phyloP scores from a whole-genome alignment of 2,329 filamentous ascomycete species.

The Neophaeococcomyces aloes region DNA sequence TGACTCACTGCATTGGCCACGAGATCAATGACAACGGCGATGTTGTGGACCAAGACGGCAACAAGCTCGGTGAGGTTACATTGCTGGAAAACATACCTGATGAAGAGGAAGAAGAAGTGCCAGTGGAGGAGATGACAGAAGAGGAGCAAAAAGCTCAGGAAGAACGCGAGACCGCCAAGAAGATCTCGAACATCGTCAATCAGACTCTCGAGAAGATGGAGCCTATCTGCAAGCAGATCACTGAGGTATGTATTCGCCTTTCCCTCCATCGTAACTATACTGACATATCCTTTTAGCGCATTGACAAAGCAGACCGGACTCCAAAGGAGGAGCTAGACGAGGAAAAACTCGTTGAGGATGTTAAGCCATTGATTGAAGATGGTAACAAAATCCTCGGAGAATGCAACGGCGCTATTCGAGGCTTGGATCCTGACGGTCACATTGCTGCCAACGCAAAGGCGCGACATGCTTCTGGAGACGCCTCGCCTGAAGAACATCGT shows the following conservation, averaged over 20 bases:
- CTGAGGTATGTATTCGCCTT: slow-evolving; percentile 47
- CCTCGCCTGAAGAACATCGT: slow-evolving; percentile 70
- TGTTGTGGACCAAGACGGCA: slow-evolving; percentile 49
- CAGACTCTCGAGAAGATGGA: slow-evolving; percentile 74
- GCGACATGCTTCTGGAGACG: slow-evolving; percentile 62
- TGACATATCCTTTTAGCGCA: slow-evolving; percentile 43
- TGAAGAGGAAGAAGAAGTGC: slow-evolving; percentile 34
- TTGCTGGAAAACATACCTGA: slow-evolving; percentile 49
- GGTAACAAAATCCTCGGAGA: slow-evolving; percentile 72
- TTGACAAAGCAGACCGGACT: slow-evolving; percentile 68
- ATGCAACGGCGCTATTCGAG: slow-evolving; percentile 75
- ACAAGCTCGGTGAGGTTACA: slow-evolving; percentile 54
- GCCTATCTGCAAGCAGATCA: slow-evolving; percentile 78
- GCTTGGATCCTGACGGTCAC: slow-evolving; percentile 76
- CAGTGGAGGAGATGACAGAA: slow-evolving; percentile 28
- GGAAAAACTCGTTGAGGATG: slow-evolving; percentile 73
- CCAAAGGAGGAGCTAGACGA: slow-evolving; percentile 83
- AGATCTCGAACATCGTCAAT: slow-evolving; percentile 62
- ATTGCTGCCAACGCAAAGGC: slow-evolving; percentile 80
- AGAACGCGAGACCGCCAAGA: slow-evolving; percentile 65
- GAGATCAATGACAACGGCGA: slow-evolving; percentile 42
- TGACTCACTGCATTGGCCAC: slow-evolving; percentile 33
- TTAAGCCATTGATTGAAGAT: slow-evolving; percentile 77
- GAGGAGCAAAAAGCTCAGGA: slow-evolving; percentile 47
- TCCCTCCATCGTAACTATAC: slow-evolving; percentile 15